Base-by-base conservation (phyloP, 768 basidiomycete genomes). In the Austroboletus festivus region DNA sequence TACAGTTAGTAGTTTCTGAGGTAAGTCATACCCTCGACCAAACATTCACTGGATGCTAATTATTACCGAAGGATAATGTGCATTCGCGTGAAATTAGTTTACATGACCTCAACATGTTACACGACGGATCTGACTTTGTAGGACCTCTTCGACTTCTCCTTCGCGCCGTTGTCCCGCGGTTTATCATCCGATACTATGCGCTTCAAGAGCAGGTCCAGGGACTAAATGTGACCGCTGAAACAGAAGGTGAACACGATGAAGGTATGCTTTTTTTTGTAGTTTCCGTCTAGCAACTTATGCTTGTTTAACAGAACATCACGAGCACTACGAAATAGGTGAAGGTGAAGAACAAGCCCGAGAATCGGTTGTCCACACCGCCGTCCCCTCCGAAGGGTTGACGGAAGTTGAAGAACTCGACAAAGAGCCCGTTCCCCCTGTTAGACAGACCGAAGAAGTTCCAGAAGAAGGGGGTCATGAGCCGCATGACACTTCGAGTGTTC, bases 91-190 rank as follows among this genome's bases (percentile, higher is more conserved):
- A 87, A 68, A 71, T 85, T 45, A 81, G 81, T 47, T 69, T 89
- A 40, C 86, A 88, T 61, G 86, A 89, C 59, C 71, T 89, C 39
- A 82, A 84, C 61, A 71, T 81, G 38, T 64, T 88, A 24, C 85
- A 88, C 59, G 85, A 86, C 58, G 81, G 77, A 49, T 77, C 79
- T 59, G 77, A 77, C 53, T 64, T 84, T 48, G 52, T 68, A 56
- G 86, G 86, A 24, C 82, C 83, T 6, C 73, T 89, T 42, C 82
- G 82, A 35, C 69, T 87, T 38, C 73, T 72, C 44, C 64, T 88
- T 38, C 76, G 71, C 42, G 58, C 71, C 9, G 56, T 64, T 24
- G 52, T 64, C 1, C 81, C 86, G 28, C 77, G 86, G 41, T 88
- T 89, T 53, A 83, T 85, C 35, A 65, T 74, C 23, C 82, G 82